Evolutionary conservation across 2,329 filamentous ascomycete species (phyloP).

Genomic region (Alternaria brassicicola): DNA sequence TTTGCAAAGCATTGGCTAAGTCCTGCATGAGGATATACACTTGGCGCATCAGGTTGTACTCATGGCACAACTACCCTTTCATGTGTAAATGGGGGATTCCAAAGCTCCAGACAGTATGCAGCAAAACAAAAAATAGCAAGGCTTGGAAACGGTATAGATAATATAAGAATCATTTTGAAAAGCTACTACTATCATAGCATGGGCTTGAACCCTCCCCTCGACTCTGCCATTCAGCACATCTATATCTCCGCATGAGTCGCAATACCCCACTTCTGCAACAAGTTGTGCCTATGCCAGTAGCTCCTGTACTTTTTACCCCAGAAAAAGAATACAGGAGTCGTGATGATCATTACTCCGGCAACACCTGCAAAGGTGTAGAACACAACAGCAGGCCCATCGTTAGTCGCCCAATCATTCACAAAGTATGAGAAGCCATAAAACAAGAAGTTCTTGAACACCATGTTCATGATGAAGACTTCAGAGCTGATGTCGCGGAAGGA

Average conservation of each 20-base stretch:
- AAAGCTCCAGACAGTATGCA: neutral
- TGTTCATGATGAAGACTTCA: conserved; percentile 53
- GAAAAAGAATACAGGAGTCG: conserved; percentile 43
- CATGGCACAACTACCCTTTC: neutral
- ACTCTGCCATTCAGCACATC: neutral
- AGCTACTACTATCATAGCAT: neutral
- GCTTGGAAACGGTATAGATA: neutral
- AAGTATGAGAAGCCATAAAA: conserved; percentile 54
- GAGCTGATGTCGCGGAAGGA: conserved; percentile 50
- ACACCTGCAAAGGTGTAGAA: conserved; percentile 49
- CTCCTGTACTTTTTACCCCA: conserved; percentile 46
- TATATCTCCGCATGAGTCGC: conserved; percentile 42
- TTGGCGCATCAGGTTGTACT: neutral
- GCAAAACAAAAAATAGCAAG: too few species aligned
- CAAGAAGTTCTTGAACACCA: conserved; percentile 55
- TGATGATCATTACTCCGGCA: conserved; percentile 30
- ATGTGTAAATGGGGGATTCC: neutral
- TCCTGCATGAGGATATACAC: neutral
- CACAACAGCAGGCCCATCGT: conserved; percentile 43
- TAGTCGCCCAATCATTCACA: conserved; percentile 52
- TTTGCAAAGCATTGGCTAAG: neutral
- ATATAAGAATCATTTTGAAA: neutral
- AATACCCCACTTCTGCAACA: conserved; percentile 43
- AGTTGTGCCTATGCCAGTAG: conserved; percentile 43
- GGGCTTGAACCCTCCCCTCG: neutral